Base-by-base conservation (phyloP, 805 yeast species). In the Suhomyces emberorum region DNA sequence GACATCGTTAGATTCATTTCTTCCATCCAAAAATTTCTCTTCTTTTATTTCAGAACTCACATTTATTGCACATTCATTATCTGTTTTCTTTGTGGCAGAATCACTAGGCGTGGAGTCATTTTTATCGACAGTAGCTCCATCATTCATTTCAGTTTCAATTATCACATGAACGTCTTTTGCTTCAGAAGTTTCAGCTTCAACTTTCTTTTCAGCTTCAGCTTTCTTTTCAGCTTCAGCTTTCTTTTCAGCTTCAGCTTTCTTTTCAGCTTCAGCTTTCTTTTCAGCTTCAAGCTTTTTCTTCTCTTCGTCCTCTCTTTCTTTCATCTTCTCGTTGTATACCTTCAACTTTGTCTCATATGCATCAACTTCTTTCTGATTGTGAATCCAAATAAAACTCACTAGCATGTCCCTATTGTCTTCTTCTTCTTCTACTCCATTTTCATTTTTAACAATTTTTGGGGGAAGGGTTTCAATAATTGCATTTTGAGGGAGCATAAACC, bases 401-500 rank as follows among this genome's bases (percentile, higher is more conserved):
- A 76, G 42, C 3, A 76, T 48, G 38, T 76, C 78, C 11, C 65
- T 30, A 30, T 47, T 38, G 21, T 49, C 51, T 18, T 51, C 51
- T 9, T 44, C 48, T 8, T 46, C 54, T 15, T 33, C 30, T 7
- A 26, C 26, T 18, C 38, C 23, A 9, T 33, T 37, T 30, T 35
- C 32, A 8, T 24, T 20, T n/a, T 23, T 23, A 6, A 32, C 17
- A 11, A 23, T 8, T 16, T 30, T 22, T 5, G 25, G 49, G 1
- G 66, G 62, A 10, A 56, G 28, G 1, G 75, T 65, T 59, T 89
- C 97, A 40, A 83, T 65, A 3, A 91, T 73, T 1, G 95, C 74
- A 43, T 87, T 77, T 45, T 80, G 80, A 0, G 98, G 97, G 0
- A 91, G 54, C 39, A 74, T 63, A 50, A 74, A 91, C 39, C 98